A percentile compares a stretch with the other conserved stretches of the same genome.
phyloP scores from a whole-genome alignment of 306 rosid genomes.

The Mimosa pudica region DNA sequence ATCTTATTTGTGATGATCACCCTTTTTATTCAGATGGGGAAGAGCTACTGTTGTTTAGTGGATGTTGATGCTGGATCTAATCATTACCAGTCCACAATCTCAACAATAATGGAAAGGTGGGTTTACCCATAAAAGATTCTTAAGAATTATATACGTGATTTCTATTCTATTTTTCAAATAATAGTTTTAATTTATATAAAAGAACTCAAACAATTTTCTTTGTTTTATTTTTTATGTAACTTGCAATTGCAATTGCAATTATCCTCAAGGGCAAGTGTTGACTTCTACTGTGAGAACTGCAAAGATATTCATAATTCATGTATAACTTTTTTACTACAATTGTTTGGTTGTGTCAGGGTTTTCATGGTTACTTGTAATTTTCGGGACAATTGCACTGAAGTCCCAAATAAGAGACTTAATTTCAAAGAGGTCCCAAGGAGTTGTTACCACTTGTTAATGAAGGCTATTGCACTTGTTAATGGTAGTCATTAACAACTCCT shows the following conservation, averaged over 20 bases:
- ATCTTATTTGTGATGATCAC: slow-evolving; percentile 29
- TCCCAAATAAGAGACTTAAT: too few species aligned
- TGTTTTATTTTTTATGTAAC: background rate
- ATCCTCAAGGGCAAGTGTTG: slow-evolving; percentile 1
- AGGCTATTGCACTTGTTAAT: too few species aligned
- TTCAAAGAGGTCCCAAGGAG: too few species aligned
- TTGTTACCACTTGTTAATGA: too few species aligned
- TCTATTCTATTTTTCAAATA: slow-evolving; percentile 10
- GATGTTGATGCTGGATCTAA: slow-evolving; percentile 41
- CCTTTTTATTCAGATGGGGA: slow-evolving; percentile 52
- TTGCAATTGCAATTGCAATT: slow-evolving; percentile 30
- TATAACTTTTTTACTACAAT: background rate
- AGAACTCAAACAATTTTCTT: slow-evolving; percentile 22
- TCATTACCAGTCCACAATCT: slow-evolving; percentile 41
- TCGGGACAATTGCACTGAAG: too few species aligned
- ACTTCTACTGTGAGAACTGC: background rate
- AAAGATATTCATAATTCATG: background rate
- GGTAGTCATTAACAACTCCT: too few species aligned
- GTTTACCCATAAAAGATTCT: slow-evolving; percentile 14
- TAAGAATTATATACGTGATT: slow-evolving; percentile 7
- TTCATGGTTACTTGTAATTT: background rate
- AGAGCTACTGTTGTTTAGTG: slow-evolving; percentile 52
- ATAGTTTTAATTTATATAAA: slow-evolving; percentile 3
- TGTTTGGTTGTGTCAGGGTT: background rate
- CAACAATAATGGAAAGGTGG: slow-evolving; percentile 69